Conservation (phyloP, 1,284 basidiomycete genomes). For the Puccinia horiana region DNA sequence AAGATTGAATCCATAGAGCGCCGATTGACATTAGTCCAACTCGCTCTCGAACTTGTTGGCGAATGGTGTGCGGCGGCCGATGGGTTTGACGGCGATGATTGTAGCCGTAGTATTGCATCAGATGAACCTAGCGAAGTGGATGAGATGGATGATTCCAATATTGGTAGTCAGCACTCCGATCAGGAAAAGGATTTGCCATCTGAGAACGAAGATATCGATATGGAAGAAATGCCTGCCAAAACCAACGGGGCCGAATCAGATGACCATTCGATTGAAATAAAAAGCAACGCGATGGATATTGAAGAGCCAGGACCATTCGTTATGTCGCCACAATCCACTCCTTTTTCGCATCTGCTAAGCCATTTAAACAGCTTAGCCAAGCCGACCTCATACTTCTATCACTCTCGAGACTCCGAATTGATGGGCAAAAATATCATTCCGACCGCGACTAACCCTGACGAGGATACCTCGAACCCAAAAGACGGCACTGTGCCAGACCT, state of each 20-base stretch:
- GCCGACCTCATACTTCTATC: slow-evolving; percentile 19
- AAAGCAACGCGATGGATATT: not conserved
- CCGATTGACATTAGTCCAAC: slow-evolving; percentile 22
- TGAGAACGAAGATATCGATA: slow-evolving; percentile 30
- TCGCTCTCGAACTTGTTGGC: slow-evolving; percentile 41
- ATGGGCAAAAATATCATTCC: slow-evolving; percentile 4
- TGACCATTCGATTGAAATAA: slow-evolving; percentile 12
- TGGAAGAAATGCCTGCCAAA: slow-evolving; percentile 26
- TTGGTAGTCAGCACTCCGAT: not conserved
- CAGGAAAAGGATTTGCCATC: slow-evolving; percentile 6
- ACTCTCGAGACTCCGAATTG: slow-evolving; percentile 2
- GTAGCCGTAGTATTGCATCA: not conserved
- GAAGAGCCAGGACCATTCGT: not conserved
- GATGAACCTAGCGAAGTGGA: not conserved
- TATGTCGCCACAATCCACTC: not conserved
- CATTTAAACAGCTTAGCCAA: slow-evolving; percentile 13
- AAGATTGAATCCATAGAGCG: slow-evolving; percentile 35
- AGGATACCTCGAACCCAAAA: not conserved
- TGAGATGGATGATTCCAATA: not conserved
- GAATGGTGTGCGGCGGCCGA: slow-evolving; percentile 46
- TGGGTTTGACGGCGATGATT: slow-evolving; percentile 32
- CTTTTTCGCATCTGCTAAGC: slow-evolving; percentile 10
- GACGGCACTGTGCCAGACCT: not conserved
- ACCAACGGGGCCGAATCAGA: not conserved
- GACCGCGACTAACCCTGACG: not conserved